Conservation (phyloP, 305 asterid genomes). For the Andrographis paniculata region DNA sequence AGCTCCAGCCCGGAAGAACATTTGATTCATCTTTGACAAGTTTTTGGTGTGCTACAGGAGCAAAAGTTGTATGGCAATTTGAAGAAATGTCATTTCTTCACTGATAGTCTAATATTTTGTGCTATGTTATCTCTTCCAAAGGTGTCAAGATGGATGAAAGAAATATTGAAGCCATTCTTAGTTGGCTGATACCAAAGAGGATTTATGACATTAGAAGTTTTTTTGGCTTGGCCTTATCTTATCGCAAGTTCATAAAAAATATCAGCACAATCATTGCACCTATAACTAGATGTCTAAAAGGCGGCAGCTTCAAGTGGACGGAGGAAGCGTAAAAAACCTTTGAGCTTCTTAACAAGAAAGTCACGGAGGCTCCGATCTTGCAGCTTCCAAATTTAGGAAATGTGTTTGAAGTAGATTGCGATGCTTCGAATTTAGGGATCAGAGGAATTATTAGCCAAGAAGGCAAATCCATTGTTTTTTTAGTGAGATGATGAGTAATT, state of each 20-base stretch:
- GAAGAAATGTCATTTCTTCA: slow-evolving; percentile 13
- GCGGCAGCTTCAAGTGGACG: neutral
- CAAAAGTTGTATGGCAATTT: slow-evolving; percentile 13
- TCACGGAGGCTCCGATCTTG: neutral
- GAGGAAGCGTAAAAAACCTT: too few species aligned
- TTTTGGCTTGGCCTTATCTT: slow-evolving; percentile 1
- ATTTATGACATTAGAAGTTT: slow-evolving; percentile 6
- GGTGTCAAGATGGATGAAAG: too few species aligned
- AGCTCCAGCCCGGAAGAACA: neutral
- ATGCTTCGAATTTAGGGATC: too few species aligned
- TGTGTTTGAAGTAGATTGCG: slow-evolving; percentile 10
- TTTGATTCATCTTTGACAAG: slow-evolving; percentile 1
- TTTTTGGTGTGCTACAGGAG: too few species aligned
- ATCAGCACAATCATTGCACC: too few species aligned
- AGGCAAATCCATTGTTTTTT: neutral
- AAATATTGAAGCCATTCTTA: too few species aligned
- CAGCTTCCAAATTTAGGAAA: slow-evolving; percentile 2
- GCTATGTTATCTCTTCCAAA: slow-evolving; percentile 12
- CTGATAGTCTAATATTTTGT: neutral
- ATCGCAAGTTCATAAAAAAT: too few species aligned
- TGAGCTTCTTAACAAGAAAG: neutral
- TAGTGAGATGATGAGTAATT: slow-evolving; percentile 15
- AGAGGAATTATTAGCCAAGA: slow-evolving; percentile 4
- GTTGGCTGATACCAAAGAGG: neutral
- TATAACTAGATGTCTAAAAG: too few species aligned